Conservation (phyloP, 140 eudicot genomes). For the Bidens hawaiensis region DNA sequence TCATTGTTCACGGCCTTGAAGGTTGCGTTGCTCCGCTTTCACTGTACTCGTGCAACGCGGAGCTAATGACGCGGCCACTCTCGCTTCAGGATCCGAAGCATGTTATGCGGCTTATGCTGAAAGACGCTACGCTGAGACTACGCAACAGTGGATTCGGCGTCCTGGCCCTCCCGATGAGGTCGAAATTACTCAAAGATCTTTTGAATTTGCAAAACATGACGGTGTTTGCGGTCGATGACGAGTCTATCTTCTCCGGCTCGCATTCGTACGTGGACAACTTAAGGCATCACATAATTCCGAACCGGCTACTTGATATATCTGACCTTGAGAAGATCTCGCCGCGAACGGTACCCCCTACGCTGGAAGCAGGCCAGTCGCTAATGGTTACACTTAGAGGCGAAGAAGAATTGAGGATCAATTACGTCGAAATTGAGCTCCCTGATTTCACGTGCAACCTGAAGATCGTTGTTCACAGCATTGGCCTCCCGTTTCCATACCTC, state of each 20-base stretch:
- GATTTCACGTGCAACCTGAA: constrained; percentile 63
- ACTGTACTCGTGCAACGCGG: constrained; percentile 62
- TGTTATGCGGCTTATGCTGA: constrained; percentile 55
- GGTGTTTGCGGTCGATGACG: constrained; percentile 61
- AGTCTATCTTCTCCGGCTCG: constrained; percentile 50
- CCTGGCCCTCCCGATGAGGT: constrained; percentile 52
- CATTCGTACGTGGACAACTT: constrained; percentile 52
- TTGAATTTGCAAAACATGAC: constrained; percentile 47
- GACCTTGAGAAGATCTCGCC: constrained; percentile 58
- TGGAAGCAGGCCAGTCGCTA: constrained; percentile 59
- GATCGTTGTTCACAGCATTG: constrained; percentile 67
- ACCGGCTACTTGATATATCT: constrained; percentile 37
- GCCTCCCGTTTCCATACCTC: constrained; percentile 71
- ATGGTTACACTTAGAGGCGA: constrained; percentile 53
- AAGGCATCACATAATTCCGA: constrained; percentile 70
- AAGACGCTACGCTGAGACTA: constrained; percentile 61
- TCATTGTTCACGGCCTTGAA: constrained; percentile 63
- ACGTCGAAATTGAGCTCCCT: constrained; percentile 54
- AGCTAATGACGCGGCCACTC: constrained; percentile 60
- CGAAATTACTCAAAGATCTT: constrained; percentile 51
- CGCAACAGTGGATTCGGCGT: constrained; percentile 58
- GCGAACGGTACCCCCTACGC: constrained; percentile 47
- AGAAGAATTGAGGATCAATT: constrained; percentile 68
- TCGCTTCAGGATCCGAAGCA: constrained; percentile 44
- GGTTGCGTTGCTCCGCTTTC: constrained; percentile 76